Evolutionary conservation across 257 asterid genomes (phyloP), one percentile per base, ranked within the genome.

Genomic region (Lantana camara): DNA sequence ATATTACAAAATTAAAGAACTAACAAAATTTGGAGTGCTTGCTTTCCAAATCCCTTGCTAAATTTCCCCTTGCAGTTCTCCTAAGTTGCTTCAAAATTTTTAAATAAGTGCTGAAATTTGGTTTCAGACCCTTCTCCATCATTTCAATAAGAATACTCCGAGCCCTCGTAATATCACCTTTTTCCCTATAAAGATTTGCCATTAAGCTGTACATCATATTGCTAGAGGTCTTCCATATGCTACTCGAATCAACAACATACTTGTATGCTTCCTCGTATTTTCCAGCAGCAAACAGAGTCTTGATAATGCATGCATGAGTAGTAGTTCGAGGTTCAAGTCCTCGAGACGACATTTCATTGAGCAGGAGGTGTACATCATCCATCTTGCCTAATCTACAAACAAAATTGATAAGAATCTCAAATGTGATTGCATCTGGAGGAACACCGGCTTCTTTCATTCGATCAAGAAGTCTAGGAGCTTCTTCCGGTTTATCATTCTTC

Each of bases 51-150:
- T 79, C 95, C 74, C 66, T 53, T 22, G 86, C 88, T 60, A 88
- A 67, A 44, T 73, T 48, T 38, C 16, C 60, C 72, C 64, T 80
- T 53, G 88, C 82, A 29, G 46, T 74, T 50, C 74, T 74, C 60
- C 47, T 27, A 42, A 91, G 85, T 40, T 60, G 68, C 75, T 74
- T 77, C 75, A 81, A 76, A 30, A 76, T 71, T 22, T 77, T 80
- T 4, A 64, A 6, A 66, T 76, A 84, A 70, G 67, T 75, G 52
- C 70, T 30, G 58, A 73, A 84, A 72, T 81, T 76, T 9, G 95
- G 96, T 77, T 72, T 84, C 20, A 84, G 74, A 60, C 79, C 79
- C 82, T 80, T 88, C 51, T 71, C 88, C 95, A 88, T 86, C 96
- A 88, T 81, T 56, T 88, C 87, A 42, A 71, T 67, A 50, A 91